phyloP scores from a whole-genome alignment of 2,329 filamentous ascomycete genomes.

The Ceratocystis ficicola region DNA sequence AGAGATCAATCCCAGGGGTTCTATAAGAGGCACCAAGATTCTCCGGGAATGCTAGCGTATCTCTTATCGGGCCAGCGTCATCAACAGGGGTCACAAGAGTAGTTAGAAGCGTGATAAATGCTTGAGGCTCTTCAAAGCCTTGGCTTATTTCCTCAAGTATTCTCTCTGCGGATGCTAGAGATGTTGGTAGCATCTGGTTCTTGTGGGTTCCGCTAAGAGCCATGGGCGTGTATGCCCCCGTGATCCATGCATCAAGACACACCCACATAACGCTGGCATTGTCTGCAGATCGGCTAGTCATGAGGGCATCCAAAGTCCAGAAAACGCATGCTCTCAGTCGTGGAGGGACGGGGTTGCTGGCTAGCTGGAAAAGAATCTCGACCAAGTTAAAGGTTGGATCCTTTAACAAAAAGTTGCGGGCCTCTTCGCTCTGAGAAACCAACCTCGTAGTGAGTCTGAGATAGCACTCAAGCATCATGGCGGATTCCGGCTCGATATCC shows the following conservation, averaged over 20 bases:
- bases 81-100: slow-evolving; percentile 56
- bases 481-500: slow-evolving; percentile 77
- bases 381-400: slow-evolving; percentile 54
- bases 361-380: slow-evolving; percentile 64
- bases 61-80: slow-evolving; percentile 51
- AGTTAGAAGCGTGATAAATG: slow-evolving; percentile 68
- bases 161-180: slow-evolving; percentile 41
- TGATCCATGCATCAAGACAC: slow-evolving; percentile 67
- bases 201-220: slow-evolving; percentile 24
- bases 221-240: slow-evolving; percentile 39
- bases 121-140: slow-evolving; percentile 73
- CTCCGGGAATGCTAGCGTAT: slow-evolving; percentile 77
- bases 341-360: slow-evolving; percentile 61
- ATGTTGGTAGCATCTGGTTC: slow-evolving; percentile 17
- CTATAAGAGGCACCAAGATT: slow-evolving; percentile 65
- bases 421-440: slow-evolving; percentile 57
- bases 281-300: slow-evolving; percentile 57
- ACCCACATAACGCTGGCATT: slow-evolving; percentile 68
- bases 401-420: slow-evolving; percentile 61
- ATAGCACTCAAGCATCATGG: slow-evolving; percentile 95
- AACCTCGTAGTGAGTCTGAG: slow-evolving; percentile 77
- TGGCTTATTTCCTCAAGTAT: slow-evolving; percentile 63
- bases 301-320: slow-evolving; percentile 59
- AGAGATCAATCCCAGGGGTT: slow-evolving; percentile 73
- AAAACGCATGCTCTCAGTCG: slow-evolving; percentile 77